Evolutionary conservation across 805 yeast species (phyloP).

Genomic region (Candida oleophila): DNA sequence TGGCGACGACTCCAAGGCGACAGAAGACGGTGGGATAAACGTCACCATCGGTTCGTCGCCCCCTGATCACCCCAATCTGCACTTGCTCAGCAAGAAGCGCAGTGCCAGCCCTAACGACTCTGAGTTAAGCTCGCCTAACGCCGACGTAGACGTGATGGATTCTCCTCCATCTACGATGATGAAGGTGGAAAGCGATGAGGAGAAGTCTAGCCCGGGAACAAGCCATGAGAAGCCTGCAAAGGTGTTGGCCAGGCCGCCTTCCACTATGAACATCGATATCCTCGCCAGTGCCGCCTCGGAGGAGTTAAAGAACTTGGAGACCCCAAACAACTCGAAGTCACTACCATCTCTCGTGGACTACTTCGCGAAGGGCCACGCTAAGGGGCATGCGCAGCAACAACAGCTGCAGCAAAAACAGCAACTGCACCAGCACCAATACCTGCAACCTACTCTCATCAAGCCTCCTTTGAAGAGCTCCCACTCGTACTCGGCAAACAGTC

Average conservation of each 20-base stretch:
- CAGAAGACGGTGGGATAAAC: neutral
- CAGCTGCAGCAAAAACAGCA: slow-evolving; percentile 4
- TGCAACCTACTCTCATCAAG: neutral
- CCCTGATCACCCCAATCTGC: neutral
- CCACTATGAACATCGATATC: slow-evolving; percentile 44
- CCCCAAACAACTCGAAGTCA: slow-evolving; percentile 41
- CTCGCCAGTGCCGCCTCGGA: slow-evolving; percentile 56
- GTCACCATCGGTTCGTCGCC: neutral
- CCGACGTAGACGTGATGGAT: neutral
- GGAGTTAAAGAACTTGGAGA: slow-evolving; percentile 46
- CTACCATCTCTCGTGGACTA: slow-evolving; percentile 53
- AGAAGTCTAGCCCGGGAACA: neutral
- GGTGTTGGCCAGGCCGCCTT: slow-evolving; percentile 2
- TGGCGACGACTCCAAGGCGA: neutral
- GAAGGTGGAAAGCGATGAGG: neutral
- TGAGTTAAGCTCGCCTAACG: neutral
- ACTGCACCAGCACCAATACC: slow-evolving; percentile 3
- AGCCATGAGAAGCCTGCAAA: neutral
- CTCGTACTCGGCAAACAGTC: slow-evolving; percentile 14
- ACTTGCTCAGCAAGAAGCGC: neutral
- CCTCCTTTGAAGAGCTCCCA: slow-evolving; percentile 5
- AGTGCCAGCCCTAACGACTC: slow-evolving; percentile 2
- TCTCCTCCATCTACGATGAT: neutral
- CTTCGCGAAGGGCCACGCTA: slow-evolving; percentile 23
- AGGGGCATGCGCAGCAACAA: slow-evolving; percentile 2